A percentile compares a stretch with the other conserved stretches of the same genome.
These are phyloP conservation scores for Ilex asprella DNA, from an alignment of 257 asterid species.

Conservation along the genomic window DNA sequence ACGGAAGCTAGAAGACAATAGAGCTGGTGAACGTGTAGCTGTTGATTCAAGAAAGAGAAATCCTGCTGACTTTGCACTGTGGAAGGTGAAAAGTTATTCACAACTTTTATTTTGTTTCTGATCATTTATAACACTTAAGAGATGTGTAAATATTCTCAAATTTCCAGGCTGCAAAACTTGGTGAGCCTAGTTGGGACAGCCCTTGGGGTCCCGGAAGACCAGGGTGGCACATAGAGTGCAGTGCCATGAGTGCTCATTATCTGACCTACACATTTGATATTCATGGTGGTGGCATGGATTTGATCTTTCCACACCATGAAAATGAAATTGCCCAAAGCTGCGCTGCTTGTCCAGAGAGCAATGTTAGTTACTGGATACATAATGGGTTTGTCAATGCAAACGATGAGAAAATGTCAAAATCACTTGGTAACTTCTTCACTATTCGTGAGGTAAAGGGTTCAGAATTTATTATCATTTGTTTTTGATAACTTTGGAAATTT, in stretches of 20 bases:
- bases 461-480: neutral
- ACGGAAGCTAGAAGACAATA: conserved; percentile 64
- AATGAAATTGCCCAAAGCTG: conserved; percentile 91
- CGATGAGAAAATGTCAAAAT: conserved; percentile 88
- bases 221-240: conserved; percentile 97
- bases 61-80: conserved; percentile 86
- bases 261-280: conserved; percentile 72
- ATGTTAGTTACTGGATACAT: conserved; percentile 71
- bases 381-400: conserved; percentile 75
- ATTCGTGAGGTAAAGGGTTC: conserved; percentile 61
- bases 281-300: conserved; percentile 97
- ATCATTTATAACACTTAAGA: neutral
- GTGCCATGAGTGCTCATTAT: conserved; percentile 90
- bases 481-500: neutral
- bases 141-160: conserved; percentile 1
- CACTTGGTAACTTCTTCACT: conserved; percentile 76
- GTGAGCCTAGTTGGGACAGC: conserved; percentile 87
- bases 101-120: neutral
- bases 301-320: conserved; percentile 86
- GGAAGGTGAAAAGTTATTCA: conserved; percentile 51
- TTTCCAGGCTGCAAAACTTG: conserved; percentile 77
- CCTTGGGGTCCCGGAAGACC: conserved; percentile 99
- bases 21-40: conserved; percentile 75
- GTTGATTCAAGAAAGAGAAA: conserved; percentile 65
- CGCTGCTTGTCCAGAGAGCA: conserved; percentile 83